Percentiles rank a stretch among this genome's conserved stretches.
These are phyloP conservation scores for Yamadazyma blattariae DNA, from an alignment of 1,139 yeast genomes.

Conservation along the genomic window DNA sequence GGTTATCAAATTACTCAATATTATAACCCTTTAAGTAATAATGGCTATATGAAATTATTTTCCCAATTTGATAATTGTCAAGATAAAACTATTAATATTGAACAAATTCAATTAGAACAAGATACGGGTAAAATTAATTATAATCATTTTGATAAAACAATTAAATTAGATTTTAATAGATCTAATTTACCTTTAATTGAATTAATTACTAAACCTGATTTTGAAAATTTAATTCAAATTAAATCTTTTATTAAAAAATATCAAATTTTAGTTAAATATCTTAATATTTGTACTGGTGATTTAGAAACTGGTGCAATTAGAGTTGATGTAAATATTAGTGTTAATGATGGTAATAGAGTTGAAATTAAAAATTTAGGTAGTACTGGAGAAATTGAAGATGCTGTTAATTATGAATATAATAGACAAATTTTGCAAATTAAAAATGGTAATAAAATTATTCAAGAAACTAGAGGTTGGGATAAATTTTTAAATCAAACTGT, in stretches of 20 bases:
- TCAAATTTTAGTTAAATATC: constrained; percentile 64
- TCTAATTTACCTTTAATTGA: constrained; percentile 86
- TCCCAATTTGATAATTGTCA: constrained; percentile 57
- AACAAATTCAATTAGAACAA: constrained; percentile 85
- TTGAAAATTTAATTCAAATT: constrained; percentile 64
- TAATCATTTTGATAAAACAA: constrained; percentile 35
- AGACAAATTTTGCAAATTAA: constrained; percentile 56
- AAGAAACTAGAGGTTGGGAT: constrained; percentile 93
- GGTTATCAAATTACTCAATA: constrained; percentile 97
- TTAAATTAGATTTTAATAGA: constrained; percentile 76
- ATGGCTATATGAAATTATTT: constrained; percentile 55
- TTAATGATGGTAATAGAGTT: constrained; percentile 67
- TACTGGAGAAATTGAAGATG: constrained; percentile 74
- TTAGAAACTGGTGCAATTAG: constrained; percentile 93
- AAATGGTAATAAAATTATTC: constrained; percentile 33
- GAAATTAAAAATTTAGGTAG: constrained; percentile 89
- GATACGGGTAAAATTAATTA: constrained; percentile 88
- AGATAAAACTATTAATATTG: constrained; percentile 46
- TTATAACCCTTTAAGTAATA: constrained; percentile 71
- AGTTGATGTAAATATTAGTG: constrained; percentile 88
- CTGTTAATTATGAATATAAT: constrained; percentile 70
- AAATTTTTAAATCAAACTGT: constrained; percentile 68
- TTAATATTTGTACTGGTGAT: constrained; percentile 83
- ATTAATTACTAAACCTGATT: constrained; percentile 88
- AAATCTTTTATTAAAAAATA: constrained; percentile 78